Conservation (phyloP, 2,329 filamentous ascomycete species). For the Chaetoscypha palmicola region DNA sequence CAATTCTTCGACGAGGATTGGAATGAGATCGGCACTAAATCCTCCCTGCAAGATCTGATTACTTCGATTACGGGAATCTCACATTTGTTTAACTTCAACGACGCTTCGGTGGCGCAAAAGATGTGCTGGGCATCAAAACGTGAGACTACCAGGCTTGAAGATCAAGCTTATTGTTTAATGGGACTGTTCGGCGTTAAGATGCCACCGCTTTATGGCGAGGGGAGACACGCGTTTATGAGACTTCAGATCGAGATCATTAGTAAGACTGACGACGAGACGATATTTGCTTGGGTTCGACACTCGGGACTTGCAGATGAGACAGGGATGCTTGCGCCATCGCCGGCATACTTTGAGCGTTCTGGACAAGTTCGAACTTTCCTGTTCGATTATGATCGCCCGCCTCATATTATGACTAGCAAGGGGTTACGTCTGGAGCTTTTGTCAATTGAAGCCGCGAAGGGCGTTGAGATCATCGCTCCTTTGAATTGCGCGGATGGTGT, state of each 20-base stretch:
- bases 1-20: constrained; percentile 5
- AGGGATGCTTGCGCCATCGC: constrained; percentile 8
- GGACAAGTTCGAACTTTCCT: background rate
- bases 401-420: constrained; percentile 9
- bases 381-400: constrained; percentile 1
- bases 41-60: background rate
- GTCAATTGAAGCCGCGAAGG: background rate
- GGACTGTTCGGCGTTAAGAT: constrained; percentile 32
- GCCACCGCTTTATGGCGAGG: constrained; percentile 33
- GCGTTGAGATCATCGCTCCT: background rate
- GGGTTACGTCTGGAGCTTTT: constrained; percentile 6
- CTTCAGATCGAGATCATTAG: constrained; percentile 33
- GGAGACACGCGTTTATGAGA: constrained; percentile 30
- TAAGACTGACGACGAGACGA: constrained; percentile 31
- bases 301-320: background rate
- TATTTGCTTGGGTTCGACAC: constrained; percentile 28
- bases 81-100: constrained; percentile 12
- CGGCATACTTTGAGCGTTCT: constrained; percentile 3
- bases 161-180: constrained; percentile 31
- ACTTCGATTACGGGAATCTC: constrained; percentile 1
- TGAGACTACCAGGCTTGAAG: constrained; percentile 24
- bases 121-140: constrained; percentile 34
- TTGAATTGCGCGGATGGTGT: background rate
- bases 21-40: background rate
- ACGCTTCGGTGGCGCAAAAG: constrained; percentile 28